Evolutionary conservation across 2,329 filamentous ascomycete genomes (phyloP).

Genomic region (Venturia nashicola): DNA sequence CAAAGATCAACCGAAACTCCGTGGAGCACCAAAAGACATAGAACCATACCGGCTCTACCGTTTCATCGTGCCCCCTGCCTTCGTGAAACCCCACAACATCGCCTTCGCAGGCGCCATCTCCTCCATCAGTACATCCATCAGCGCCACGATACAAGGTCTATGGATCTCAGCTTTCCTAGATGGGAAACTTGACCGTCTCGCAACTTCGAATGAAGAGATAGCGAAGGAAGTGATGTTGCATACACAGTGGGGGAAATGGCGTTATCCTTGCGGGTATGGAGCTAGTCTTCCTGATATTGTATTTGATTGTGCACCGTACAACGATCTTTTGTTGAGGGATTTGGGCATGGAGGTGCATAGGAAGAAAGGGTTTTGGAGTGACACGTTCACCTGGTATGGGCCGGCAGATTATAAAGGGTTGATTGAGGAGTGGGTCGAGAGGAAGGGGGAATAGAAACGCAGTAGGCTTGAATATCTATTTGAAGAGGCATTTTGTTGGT

Average conservation of each 20-base stretch:
- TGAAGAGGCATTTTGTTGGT: no score
- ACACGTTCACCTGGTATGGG: conserved; percentile 17
- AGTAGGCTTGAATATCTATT: no score
- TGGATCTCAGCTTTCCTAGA: conserved; percentile 51
- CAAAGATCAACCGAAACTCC: conserved; percentile 31
- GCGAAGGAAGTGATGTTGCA: conserved; percentile 20
- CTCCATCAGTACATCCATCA: conserved; percentile 24
- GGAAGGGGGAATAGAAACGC: conserved; percentile 6
- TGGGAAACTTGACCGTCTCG: conserved; percentile 28
- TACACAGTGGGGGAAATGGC: conserved; percentile 20
- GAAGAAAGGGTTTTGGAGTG: conserved; percentile 15
- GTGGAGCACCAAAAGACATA: not conserved
- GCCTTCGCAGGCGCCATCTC: conserved; percentile 29
- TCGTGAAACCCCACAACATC: conserved; percentile 21
- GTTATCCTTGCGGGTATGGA: conserved; percentile 20
- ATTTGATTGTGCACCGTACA: conserved; percentile 20
- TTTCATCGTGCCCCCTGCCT: conserved; percentile 29
- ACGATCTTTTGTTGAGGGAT: conserved; percentile 19
- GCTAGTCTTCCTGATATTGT: conserved; percentile 19
- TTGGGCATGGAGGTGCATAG: conserved; percentile 16
- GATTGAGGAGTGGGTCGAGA: conserved; percentile 15
- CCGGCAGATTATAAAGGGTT: conserved; percentile 18
- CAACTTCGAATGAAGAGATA: not conserved
- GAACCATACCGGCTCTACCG: conserved; percentile 27
- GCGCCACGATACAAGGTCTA: conserved; percentile 27